phyloP scores from a whole-genome alignment of 2,329 filamentous ascomycete species.

The Monosporascus sp. region DNA sequence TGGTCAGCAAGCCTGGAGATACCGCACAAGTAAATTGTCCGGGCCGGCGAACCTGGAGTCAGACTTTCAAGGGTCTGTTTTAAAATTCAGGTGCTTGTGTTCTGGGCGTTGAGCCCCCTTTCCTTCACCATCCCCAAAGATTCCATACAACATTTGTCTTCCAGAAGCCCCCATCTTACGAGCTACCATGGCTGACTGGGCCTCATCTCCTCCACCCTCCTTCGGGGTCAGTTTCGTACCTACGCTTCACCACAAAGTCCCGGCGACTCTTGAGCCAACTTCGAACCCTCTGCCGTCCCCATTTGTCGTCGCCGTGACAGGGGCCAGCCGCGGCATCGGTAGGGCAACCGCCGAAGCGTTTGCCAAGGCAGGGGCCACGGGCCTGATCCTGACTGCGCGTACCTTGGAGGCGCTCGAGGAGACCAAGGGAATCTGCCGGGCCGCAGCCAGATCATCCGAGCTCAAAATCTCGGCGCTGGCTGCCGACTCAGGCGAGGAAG shows the following conservation, averaged over 20 bases:
- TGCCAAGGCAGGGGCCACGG: background rate
- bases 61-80: background rate
- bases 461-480: background rate
- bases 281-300: background rate
- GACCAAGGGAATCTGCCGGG: background rate
- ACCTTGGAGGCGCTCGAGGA: background rate
- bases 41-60: background rate
- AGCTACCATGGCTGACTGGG: too few species aligned
- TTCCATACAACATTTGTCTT: constrained; percentile 7
- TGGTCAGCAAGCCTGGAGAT: background rate
- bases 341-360: background rate
- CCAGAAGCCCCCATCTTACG: too few species aligned
- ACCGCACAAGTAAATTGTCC: background rate
- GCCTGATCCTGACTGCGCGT: background rate
- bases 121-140: constrained; percentile 2
- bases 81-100: background rate
- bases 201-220: background rate
- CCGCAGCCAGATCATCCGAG: background rate
- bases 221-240: background rate
- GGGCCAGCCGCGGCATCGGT: background rate
- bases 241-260: background rate
- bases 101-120: too few species aligned
- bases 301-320: background rate
- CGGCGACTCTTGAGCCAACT: background rate
- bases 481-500: background rate